These are phyloP conservation scores for Leccinellum luteum DNA, from an alignment of 768 basidiomycete genomes.

Conservation along the genomic window DNA sequence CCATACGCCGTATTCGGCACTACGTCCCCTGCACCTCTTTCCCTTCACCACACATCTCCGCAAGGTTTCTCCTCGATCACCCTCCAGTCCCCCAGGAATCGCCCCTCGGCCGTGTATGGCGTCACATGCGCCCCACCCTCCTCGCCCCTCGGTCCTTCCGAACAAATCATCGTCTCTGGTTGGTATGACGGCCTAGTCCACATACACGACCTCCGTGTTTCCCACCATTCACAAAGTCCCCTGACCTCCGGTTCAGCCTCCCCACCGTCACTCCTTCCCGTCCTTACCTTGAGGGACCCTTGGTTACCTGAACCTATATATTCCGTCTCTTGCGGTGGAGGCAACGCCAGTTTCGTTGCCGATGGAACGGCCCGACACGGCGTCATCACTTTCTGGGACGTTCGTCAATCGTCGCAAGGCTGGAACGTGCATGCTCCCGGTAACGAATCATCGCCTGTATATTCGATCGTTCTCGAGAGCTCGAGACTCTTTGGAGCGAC, in stretches of 20 bases:
- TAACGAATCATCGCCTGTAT: constrained; percentile 78
- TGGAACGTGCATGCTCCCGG: constrained; percentile 82
- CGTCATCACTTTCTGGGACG: constrained; percentile 81
- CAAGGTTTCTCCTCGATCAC: constrained; percentile 45
- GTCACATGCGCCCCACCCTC: constrained; percentile 58
- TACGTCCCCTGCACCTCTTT: constrained; percentile 53
- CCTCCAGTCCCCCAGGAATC: constrained; percentile 39
- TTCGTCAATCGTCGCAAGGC: constrained; percentile 56
- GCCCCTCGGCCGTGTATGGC: constrained; percentile 66
- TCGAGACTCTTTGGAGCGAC: constrained; percentile 78
- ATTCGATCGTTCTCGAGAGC: constrained; percentile 69
- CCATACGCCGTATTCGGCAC: constrained; percentile 71
- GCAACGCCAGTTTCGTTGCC: constrained; percentile 60
- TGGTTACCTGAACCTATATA: constrained; percentile 75
- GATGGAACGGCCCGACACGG: constrained; percentile 77
- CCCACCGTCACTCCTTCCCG: constrained; percentile 48
- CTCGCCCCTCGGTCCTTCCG: constrained; percentile 68
- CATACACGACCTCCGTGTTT: constrained; percentile 73
- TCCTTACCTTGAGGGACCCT: constrained; percentile 61
- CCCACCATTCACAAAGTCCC: constrained; percentile 21
- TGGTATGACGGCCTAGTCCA: constrained; percentile 80
- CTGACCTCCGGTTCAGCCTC: background rate
- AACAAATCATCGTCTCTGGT: constrained; percentile 70
- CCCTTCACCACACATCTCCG: constrained; percentile 51
- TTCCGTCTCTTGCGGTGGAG: constrained; percentile 72